phyloP scores from a whole-genome alignment of 192 early-diverging fungal species.

The Rhizophagus sp. region DNA sequence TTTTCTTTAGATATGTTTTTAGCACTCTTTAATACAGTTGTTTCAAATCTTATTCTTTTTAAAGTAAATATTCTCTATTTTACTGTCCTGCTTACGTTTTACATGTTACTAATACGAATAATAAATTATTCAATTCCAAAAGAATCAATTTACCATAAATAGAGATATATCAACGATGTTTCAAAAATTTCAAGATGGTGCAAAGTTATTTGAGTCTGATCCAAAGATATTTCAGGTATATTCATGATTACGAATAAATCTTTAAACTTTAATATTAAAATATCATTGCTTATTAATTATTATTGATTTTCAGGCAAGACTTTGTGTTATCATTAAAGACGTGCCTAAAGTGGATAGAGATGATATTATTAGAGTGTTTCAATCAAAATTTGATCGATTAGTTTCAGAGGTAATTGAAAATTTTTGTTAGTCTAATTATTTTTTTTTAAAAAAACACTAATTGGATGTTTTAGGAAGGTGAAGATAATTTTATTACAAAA shows the following conservation, averaged over 20 bases:
- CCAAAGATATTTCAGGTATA: conserved; percentile 25
- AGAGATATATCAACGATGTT: conserved; percentile 34
- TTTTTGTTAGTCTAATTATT: not conserved
- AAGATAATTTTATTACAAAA: conserved; percentile 24
- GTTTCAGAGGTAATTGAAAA: not conserved
- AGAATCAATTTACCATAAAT: conserved; percentile 29
- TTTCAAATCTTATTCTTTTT: conserved; percentile 6
- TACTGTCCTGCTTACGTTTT: not conserved
- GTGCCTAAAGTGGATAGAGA: not conserved
- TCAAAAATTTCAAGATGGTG: conserved; percentile 29
- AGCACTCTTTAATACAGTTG: conserved; percentile 3
- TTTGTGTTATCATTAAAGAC: conserved; percentile 30
- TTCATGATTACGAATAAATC: not conserved
- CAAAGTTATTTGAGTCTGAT: conserved; percentile 1
- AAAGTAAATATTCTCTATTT: not conserved
- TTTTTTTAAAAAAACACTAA: too few species aligned
- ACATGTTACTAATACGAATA: not conserved
- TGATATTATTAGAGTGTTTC: conserved; percentile 14
- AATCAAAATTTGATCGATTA: not conserved
- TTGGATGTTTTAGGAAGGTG: not conserved
- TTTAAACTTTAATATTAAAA: not conserved
- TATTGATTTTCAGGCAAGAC: not conserved
- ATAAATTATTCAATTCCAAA: not conserved
- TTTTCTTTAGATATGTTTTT: conserved; percentile 1
- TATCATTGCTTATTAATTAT: not conserved